phyloP scores from a whole-genome alignment of 257 asterid genomes.

The Solanum tarijense region DNA sequence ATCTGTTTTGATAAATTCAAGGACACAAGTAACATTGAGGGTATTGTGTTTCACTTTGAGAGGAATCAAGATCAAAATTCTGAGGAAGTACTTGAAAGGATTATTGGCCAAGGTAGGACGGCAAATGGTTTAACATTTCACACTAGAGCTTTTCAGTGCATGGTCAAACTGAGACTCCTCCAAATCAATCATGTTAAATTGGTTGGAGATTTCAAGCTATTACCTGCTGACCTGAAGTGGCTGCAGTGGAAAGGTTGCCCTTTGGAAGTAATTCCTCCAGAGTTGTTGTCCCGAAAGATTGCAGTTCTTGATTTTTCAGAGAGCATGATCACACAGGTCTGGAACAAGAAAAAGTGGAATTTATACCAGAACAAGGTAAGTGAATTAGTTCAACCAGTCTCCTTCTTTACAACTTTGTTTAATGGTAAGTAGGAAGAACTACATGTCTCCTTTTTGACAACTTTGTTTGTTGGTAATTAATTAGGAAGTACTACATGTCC shows the following conservation, averaged over 20 bases:
- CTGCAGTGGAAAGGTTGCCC: conserved; percentile 20
- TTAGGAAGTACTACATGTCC: neutral
- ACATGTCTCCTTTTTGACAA: neutral
- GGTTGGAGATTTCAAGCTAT: conserved; percentile 13
- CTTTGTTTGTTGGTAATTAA: neutral
- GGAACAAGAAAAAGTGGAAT: neutral
- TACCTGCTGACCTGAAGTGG: conserved; percentile 18
- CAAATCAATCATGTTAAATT: conserved; percentile 8
- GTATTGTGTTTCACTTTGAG: conserved; percentile 16
- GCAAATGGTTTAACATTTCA: neutral
- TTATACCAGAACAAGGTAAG: conserved; percentile 1
- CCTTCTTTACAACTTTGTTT: neutral
- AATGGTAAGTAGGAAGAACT: neutral
- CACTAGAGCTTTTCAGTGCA: conserved; percentile 8
- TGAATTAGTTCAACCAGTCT: neutral
- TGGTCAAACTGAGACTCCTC: conserved; percentile 19
- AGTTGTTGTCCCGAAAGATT: conserved; percentile 6
- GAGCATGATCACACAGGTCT: conserved; percentile 7
- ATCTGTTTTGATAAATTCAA: neutral
- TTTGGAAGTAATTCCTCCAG: neutral
- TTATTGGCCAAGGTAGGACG: neutral
- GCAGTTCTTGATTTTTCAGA: conserved; percentile 21
- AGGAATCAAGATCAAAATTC: neutral
- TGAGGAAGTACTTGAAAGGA: neutral
- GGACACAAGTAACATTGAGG: conserved; percentile 24